Evolutionary conservation across 768 basidiomycete genomes (phyloP), one percentile per base, ranked within the genome.

Genomic region (Gymnopilus dilepis): DNA sequence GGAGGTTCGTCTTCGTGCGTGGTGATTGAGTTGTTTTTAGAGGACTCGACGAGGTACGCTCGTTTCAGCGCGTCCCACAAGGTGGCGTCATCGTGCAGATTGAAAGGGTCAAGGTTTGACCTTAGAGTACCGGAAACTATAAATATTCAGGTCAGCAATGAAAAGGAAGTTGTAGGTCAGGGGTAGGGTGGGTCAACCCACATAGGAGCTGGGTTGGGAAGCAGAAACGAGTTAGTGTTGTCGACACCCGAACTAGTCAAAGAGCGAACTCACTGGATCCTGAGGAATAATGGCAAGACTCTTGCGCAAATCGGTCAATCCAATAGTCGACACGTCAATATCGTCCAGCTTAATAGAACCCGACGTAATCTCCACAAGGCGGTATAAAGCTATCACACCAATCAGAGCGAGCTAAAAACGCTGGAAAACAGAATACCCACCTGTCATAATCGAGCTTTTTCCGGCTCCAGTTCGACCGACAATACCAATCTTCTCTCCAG

Each of bases 51-150:
- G 15, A 97, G 84, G 74, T 95, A 89, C 0, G 94, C 85, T 24
- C 94, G 89, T 70, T 86, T 89, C 50, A 97, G 77, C 3, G 96
- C 94, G 67, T 97, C 94, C 89, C 92, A 95, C 19, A 97, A 81
- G 22, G 82, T 81, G 21, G 85, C 86, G 71, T 97, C 95, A 63
- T 92, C 90, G 63, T 92, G 85, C 45, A 85, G 74, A 51, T 84
- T 87, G 76, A 97, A 96, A 0, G 96, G 96, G 72, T 97, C 96
- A 4, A 97, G 85, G 71, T 98, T 97, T 43, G 86, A 85, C 52
- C 95, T 84, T 21, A 97, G 74, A 1, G 92, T 94, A 55, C 92
- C 93, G 15, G 89, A 90, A 76, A 92, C 88, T 82, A 74, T 51
- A 55, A 67, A 55, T 24, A 62, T 26, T 41, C 37, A 21, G 33